Conservation (phyloP, 371 early-diverging fungal species). For the Mucor ambiguus region DNA sequence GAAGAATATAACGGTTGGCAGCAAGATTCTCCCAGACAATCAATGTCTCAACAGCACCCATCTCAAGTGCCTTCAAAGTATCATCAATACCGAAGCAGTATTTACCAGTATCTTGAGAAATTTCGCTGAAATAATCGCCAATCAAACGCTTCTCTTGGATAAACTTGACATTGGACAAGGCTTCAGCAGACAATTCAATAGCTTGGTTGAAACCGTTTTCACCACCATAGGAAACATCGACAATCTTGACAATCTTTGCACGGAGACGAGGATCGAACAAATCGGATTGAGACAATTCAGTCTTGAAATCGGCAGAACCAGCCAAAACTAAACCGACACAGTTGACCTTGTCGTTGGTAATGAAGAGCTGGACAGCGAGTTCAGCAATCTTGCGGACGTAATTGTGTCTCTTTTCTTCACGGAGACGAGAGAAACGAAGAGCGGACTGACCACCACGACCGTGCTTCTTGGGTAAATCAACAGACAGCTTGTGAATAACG, state of each 20-base stretch:
- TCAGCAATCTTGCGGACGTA: constrained; percentile 99
- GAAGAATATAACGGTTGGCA: constrained; percentile 71
- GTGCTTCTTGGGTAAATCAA: constrained; percentile 99
- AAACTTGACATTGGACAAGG: constrained; percentile 96
- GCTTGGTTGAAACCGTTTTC: constrained; percentile 99
- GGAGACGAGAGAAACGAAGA: constrained; percentile 98
- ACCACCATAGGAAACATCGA: constrained; percentile 99
- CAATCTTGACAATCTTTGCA: constrained; percentile 90
- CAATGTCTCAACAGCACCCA: constrained; percentile 92
- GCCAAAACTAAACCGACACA: constrained; percentile 96
- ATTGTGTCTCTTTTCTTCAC: constrained; percentile 99
- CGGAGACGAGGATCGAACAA: constrained; percentile 93
- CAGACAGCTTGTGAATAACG: constrained; percentile 93
- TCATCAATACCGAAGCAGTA: constrained; percentile 98
- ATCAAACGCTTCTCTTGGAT: constrained; percentile 99
- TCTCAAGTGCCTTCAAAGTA: constrained; percentile 95
- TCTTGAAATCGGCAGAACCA: constrained; percentile 99
- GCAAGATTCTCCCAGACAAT: constrained; percentile 98
- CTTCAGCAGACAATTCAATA: constrained; percentile 94
- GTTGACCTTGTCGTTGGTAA: constrained; percentile 64
- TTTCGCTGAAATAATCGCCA: constrained; percentile 96
- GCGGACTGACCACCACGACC: constrained; percentile 99
- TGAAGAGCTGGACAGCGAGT: constrained; percentile 78
- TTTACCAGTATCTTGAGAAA: constrained; percentile 96
- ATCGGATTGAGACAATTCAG: constrained; percentile 92